Conservation (phyloP, 495 filamentous ascomycete genomes). For the Podospora anserina region DNA sequence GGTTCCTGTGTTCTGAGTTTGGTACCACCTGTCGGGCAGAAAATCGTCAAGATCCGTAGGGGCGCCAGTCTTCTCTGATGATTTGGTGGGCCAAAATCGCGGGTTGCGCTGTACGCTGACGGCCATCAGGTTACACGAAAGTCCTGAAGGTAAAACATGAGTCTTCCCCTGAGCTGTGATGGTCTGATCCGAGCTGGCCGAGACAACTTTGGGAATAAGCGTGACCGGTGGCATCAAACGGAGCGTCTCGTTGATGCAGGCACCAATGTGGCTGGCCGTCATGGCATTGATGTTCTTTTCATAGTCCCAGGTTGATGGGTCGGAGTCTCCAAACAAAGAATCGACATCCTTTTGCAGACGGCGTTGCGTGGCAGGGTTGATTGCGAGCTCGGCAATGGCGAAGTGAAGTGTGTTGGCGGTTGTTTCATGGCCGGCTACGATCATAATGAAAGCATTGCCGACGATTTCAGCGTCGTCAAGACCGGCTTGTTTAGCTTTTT, state of each 20-base stretch:
- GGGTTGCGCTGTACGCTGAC: slow-evolving; percentile 58
- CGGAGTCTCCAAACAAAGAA: slow-evolving; percentile 46
- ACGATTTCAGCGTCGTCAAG: slow-evolving; percentile 59
- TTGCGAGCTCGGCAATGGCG: slow-evolving; percentile 57
- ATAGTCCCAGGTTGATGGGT: slow-evolving; percentile 60
- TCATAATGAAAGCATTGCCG: slow-evolving; percentile 69
- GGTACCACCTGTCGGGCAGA: slow-evolving; percentile 48
- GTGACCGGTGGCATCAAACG: slow-evolving; percentile 60
- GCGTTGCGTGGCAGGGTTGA: slow-evolving; percentile 54
- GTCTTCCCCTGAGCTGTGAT: slow-evolving; percentile 50
- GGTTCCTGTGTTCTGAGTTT: slow-evolving; percentile 17
- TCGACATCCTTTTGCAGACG: slow-evolving; percentile 62
- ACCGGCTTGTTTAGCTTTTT: slow-evolving; percentile 22
- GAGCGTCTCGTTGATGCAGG: slow-evolving; percentile 66
- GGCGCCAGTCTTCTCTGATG: slow-evolving; percentile 36
- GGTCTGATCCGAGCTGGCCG: slow-evolving; percentile 44
- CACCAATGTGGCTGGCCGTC: slow-evolving; percentile 60
- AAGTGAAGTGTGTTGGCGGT: slow-evolving; percentile 66
- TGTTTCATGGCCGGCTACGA: slow-evolving; percentile 71
- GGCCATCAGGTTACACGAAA: slow-evolving; percentile 46
- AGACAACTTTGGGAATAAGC: slow-evolving; percentile 58
- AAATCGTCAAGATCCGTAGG: slow-evolving; percentile 46
- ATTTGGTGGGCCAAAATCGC: slow-evolving; percentile 56
- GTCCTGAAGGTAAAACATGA: slow-evolving; percentile 48
- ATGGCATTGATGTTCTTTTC: slow-evolving; percentile 55